A percentile compares a stretch with the other conserved stretches of the same genome.
phyloP scores from a whole-genome alignment of 2,329 filamentous ascomycete genomes.

The Amauroascus verrucosus region DNA sequence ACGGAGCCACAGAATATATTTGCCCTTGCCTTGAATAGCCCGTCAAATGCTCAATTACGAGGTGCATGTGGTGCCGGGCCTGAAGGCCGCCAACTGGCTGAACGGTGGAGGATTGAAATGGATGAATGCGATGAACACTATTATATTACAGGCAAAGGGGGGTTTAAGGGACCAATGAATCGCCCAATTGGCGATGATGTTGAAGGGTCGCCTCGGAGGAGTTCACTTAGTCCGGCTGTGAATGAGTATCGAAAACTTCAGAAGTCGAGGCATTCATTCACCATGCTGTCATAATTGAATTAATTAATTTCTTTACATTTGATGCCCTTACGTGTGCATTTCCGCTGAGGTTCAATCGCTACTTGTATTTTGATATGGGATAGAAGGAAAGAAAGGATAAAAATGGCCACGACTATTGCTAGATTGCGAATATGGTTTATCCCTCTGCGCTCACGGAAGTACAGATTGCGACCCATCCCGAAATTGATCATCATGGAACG shows the following conservation, averaged over 20 bases:
- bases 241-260: slow-evolving; percentile 28
- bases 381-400: no score
- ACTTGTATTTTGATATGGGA: no score
- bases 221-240: slow-evolving; percentile 25
- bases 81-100: slow-evolving; percentile 39
- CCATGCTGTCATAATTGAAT: not conserved
- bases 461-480: no score
- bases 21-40: slow-evolving; percentile 57
- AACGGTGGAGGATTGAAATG: slow-evolving; percentile 37
- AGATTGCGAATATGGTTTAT: no score
- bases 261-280: slow-evolving; percentile 21
- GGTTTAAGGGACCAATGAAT: not conserved
- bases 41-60: slow-evolving; percentile 41
- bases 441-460: no score
- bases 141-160: slow-evolving; percentile 35
- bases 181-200: slow-evolving; percentile 7
- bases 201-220: not conserved
- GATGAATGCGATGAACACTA: slow-evolving; percentile 44
- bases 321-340: no score
- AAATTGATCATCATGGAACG: no score
- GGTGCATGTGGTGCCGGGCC: slow-evolving; percentile 50
- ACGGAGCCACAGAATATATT: slow-evolving; percentile 70
- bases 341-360: no score
- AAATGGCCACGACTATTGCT: no score
- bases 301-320: not conserved